Evolutionary conservation across 2,329 filamentous ascomycete genomes (phyloP), one percentile per base, ranked within the genome.

Genomic region (Boeremia exigua): DNA sequence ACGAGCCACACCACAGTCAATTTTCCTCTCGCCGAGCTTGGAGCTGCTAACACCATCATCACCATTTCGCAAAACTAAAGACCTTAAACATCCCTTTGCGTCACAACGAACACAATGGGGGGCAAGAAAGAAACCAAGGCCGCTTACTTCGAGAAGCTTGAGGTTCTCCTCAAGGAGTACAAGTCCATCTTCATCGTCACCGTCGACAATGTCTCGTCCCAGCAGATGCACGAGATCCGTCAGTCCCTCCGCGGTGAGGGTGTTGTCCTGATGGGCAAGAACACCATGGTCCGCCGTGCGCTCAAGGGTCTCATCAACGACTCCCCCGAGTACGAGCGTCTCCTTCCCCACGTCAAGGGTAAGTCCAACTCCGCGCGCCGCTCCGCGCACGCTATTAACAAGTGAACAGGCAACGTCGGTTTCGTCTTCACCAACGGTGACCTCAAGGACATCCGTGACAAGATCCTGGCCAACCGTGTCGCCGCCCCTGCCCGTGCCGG

Each of bases 141-240:
- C 80, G 90, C 81, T 80, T 96, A 99, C 88, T 99, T 99, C 86
- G 94, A 97, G 82, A 98, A 98, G 92, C 92, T 99, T 81, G 96
- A 97, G 89, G 81, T 81, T 82, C 88, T 98, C 80, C 89, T 99
- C 80, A 91, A 98, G 85, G 89, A 92, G 80, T 98, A 96, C 90
- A 88, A 87, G 81, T 94, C 90, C 77, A 90, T 98, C 85, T 98
- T 99, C 91, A 93, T 99, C 81, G 93, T 96, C 81, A 88, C 79
- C 78, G 75, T 78, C 65, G 75, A 98, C 92, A 99, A 98, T 99
- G 95, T 99, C 88, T 92, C 89, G 81, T 99, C 95, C 73, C 95
- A 99, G 88, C 96, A 99, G 89, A 99, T 99, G 96, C 95, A 99
- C 91, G 95, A 99, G 88, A 98, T 99, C 81, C 91, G 95, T 80